Percentiles rank a stretch among this genome's conserved stretches.
Evolutionary conservation across 768 basidiomycete species (phyloP).

Genomic region (Leucocoprinus sp.): DNA sequence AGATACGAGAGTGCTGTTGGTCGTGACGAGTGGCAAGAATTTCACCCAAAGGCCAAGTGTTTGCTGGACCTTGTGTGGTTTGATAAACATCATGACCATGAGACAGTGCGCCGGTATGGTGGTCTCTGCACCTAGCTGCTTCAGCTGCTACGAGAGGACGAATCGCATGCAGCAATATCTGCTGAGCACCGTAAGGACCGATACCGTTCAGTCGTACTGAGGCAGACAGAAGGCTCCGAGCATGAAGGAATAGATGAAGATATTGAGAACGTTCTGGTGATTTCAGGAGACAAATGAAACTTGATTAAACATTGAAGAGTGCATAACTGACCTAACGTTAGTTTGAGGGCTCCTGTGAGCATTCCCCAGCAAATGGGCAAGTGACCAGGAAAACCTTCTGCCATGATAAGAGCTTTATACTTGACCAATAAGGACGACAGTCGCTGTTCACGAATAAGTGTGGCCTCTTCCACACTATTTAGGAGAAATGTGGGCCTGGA

Average conservation of each 20-base stretch:
- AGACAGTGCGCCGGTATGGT: constrained; percentile 37
- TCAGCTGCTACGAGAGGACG: constrained; percentile 58
- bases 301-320: constrained; percentile 1
- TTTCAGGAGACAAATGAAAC: not conserved
- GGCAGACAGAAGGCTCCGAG: constrained; percentile 82
- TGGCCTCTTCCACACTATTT: constrained; percentile 15
- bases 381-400: constrained; percentile 67
- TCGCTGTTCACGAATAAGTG: constrained; percentile 8
- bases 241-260: constrained; percentile 90
- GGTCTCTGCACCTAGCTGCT: constrained; percentile 31
- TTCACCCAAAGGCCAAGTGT: constrained; percentile 95
- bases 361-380: constrained; percentile 89
- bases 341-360: constrained; percentile 66
- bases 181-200: constrained; percentile 90
- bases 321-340: constrained; percentile 51
- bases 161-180: constrained; percentile 69
- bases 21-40: constrained; percentile 87
- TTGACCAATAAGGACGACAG: constrained; percentile 45
- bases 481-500: constrained; percentile 39
- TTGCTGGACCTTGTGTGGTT: constrained; percentile 55
- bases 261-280: constrained; percentile 72
- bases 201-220: constrained; percentile 86
- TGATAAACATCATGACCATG: constrained; percentile 26
- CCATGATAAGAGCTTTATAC: constrained; percentile 62
- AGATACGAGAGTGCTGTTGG: constrained; percentile 91